phyloP scores from a whole-genome alignment of 208 protist species.

The Wallacemonas rigidus region DNA sequence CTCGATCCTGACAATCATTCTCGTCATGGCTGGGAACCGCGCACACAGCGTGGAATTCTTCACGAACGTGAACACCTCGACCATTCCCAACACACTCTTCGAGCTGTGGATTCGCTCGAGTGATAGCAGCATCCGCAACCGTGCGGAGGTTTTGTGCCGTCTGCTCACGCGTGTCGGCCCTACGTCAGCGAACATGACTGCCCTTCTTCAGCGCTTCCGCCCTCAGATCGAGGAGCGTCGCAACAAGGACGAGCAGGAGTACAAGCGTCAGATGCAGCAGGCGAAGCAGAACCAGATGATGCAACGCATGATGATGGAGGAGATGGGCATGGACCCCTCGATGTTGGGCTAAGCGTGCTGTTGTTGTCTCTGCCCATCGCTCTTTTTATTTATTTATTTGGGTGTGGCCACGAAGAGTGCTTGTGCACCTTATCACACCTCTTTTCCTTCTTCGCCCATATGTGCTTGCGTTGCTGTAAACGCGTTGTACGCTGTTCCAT shows the following conservation, averaged over 20 bases:
- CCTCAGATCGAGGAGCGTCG: slow-evolving; percentile 72
- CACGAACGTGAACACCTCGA: slow-evolving; percentile 42
- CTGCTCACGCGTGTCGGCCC: slow-evolving; percentile 55
- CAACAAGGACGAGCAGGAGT: slow-evolving; percentile 79
- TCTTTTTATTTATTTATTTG: no score
- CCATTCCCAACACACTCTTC: slow-evolving; percentile 63
- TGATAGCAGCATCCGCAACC: slow-evolving; percentile 66
- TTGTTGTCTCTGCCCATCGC: background rate
- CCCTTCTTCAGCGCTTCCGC: slow-evolving; percentile 67
- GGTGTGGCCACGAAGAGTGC: no score
- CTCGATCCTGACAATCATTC: slow-evolving; percentile 68
- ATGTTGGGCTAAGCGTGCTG: slow-evolving; percentile 33
- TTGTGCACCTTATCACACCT: no score
- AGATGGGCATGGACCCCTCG: slow-evolving; percentile 80
- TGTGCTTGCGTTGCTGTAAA: no score
- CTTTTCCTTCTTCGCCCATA: no score
- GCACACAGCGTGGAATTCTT: slow-evolving; percentile 62
- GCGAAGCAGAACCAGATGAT: slow-evolving; percentile 85
- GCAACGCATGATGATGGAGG: slow-evolving; percentile 90
- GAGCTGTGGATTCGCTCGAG: slow-evolving; percentile 71
- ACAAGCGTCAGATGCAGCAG: slow-evolving; percentile 79
- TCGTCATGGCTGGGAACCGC: slow-evolving; percentile 71
- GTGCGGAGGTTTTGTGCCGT: slow-evolving; percentile 64
- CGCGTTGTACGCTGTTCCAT: no score
- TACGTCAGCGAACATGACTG: slow-evolving; percentile 32